Percentiles rank a stretch among this genome's conserved stretches.
Conservation (phyloP, 108 stramenopile genomes). For the Seminavis robusta region DNA sequence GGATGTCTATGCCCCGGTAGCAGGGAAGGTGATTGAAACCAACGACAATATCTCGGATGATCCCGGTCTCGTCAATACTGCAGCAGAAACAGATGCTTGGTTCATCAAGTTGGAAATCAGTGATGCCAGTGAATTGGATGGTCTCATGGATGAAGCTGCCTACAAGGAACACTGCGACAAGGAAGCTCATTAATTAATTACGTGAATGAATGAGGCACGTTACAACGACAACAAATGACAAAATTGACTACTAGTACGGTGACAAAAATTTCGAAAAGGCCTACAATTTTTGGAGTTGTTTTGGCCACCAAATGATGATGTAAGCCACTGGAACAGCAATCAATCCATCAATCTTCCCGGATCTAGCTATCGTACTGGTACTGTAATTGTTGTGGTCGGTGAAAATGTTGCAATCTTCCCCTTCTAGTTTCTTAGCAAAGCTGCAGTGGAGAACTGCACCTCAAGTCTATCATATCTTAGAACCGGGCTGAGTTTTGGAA, state of each 20-base stretch:
- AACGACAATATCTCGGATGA: constrained; percentile 73
- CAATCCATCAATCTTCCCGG: too few relatives aligned
- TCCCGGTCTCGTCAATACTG: constrained; percentile 85
- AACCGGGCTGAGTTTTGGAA: too few relatives aligned
- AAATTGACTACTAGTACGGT: background rate
- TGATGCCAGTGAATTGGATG: constrained; percentile 56
- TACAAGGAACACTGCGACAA: constrained; percentile 55
- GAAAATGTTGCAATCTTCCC: too few relatives aligned
- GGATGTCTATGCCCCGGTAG: constrained; percentile 92
- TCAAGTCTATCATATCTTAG: too few relatives aligned
- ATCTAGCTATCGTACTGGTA: too few relatives aligned
- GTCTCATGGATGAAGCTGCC: constrained; percentile 61
- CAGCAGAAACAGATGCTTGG: constrained; percentile 86
- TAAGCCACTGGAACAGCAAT: too few relatives aligned
- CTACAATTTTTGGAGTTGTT: background rate
- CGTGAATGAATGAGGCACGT: background rate
- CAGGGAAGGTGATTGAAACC: constrained; percentile 78
- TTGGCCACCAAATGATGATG: too few relatives aligned
- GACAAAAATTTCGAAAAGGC: background rate
- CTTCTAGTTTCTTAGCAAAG: too few relatives aligned
- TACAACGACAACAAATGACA: background rate
- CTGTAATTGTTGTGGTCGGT: too few relatives aligned
- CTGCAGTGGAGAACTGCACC: too few relatives aligned
- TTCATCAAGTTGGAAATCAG: constrained; percentile 88
- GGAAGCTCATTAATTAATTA: constrained; percentile 24